These are phyloP conservation scores for Gracilaria caudata DNA, from an alignment of 23 red algal species.

Conservation along the genomic window DNA sequence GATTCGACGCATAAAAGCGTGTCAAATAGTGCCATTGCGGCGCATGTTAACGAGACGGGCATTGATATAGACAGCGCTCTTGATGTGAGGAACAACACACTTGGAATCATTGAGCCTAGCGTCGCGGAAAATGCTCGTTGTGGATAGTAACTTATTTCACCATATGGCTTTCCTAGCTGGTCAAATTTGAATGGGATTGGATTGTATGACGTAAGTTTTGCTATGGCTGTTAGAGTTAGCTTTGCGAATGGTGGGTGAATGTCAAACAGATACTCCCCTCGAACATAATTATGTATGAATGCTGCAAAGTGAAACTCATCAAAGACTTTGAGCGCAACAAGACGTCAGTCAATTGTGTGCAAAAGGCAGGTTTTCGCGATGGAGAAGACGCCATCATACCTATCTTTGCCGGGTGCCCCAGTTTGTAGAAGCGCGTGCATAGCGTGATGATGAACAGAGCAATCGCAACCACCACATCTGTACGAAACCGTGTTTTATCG, in stretches of 20 bases:
- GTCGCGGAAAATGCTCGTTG: slow-evolving; percentile 80
- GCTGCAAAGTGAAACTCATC: slow-evolving; percentile 97
- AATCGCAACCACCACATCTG: slow-evolving; percentile 26
- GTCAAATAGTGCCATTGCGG: slow-evolving; percentile 78
- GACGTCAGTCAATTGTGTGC: background rate
- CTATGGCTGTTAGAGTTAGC: slow-evolving; percentile 73
- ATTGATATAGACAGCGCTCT: slow-evolving; percentile 61
- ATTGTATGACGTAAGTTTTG: slow-evolving; percentile 68
- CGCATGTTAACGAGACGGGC: slow-evolving; percentile 41
- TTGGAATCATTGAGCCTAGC: slow-evolving; percentile 74
- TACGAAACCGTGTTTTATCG: background rate
- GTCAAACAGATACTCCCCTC: slow-evolving; percentile 90
- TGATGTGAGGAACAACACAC: slow-evolving; percentile 68
- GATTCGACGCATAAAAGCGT: slow-evolving; percentile 83
- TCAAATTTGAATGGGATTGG: slow-evolving; percentile 66
- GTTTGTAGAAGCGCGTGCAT: slow-evolving; percentile 70
- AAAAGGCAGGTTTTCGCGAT: background rate
- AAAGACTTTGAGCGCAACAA: slow-evolving; percentile 59
- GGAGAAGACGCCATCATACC: slow-evolving; percentile 10
- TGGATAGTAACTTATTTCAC: slow-evolving; percentile 69
- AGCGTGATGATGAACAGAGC: slow-evolving; percentile 53
- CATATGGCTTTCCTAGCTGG: slow-evolving; percentile 74
- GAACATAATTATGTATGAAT: slow-evolving; percentile 78
- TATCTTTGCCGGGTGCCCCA: slow-evolving; percentile 69
- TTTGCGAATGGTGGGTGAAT: slow-evolving; percentile 98